Conservation (phyloP, 164 flowering plant genomes). For the Sedum album region DNA sequence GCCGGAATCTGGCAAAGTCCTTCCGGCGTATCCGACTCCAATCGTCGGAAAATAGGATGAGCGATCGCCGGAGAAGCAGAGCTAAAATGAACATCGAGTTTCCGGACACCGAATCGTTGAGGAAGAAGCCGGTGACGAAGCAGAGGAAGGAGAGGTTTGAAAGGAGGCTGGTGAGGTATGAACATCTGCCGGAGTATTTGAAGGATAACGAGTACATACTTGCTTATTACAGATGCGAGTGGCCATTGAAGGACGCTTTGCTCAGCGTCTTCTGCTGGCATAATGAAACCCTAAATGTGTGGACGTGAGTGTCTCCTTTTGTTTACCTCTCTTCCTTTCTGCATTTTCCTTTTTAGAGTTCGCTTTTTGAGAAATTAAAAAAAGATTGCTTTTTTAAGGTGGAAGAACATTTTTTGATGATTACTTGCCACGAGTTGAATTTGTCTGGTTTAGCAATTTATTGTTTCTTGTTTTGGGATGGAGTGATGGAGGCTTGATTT, state of each 20-base stretch:
- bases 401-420: not conserved
- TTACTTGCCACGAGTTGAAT: not conserved
- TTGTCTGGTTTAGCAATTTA: not conserved
- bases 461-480: not conserved
- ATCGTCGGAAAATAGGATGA: too few relatives aligned
- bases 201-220: slow-evolving; percentile 80
- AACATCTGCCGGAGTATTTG: too few relatives aligned
- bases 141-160: slow-evolving; percentile 15
- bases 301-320: too few relatives aligned
- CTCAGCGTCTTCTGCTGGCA: too few relatives aligned
- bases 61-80: slow-evolving; percentile 4
- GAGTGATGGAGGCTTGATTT: not conserved
- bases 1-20: not conserved
- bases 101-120: not conserved
- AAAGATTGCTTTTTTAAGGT: not conserved
- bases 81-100: too few relatives aligned
- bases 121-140: too few relatives aligned
- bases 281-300: too few relatives aligned
- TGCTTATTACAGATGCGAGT: slow-evolving; percentile 74
- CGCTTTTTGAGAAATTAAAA: too few relatives aligned
- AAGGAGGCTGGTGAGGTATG: slow-evolving; percentile 52
- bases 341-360: not conserved
- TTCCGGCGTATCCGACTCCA: not conserved
- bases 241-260: too few relatives aligned
- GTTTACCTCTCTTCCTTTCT: not conserved